Percentiles rank a stretch among this genome's conserved stretches.
Evolutionary conservation across 495 filamentous ascomycete genomes (phyloP).

Genomic region (Acidomyces sp.): DNA sequence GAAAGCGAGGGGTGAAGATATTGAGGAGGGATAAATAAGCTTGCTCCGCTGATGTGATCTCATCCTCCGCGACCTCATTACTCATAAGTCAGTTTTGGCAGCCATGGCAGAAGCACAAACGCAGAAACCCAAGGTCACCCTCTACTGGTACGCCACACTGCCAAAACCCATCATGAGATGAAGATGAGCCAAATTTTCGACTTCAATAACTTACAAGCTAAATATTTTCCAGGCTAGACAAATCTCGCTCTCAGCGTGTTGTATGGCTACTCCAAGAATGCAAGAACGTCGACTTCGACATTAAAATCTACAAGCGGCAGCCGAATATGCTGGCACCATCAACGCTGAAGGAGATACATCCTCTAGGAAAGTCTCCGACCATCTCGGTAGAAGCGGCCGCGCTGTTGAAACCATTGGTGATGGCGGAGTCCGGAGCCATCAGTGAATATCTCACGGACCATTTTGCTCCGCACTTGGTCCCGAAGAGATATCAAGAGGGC

Average conservation of each 20-base stretch:
- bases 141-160: constrained; percentile 72
- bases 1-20: constrained; percentile 2
- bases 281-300: constrained; percentile 47
- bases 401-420: constrained; percentile 38
- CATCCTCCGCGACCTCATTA: neutral
- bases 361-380: constrained; percentile 72
- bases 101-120: constrained; percentile 9
- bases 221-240: no score
- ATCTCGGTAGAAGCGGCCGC: constrained; percentile 43
- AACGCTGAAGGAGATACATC: constrained; percentile 64
- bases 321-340: constrained; percentile 50
- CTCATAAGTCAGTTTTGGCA: neutral
- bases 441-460: constrained; percentile 69
- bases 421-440: constrained; percentile 73
- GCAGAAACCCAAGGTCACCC: constrained; percentile 49
- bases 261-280: constrained; percentile 84
- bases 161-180: no score
- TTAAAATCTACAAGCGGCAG: constrained; percentile 59
- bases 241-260: constrained; percentile 72
- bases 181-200: no score
- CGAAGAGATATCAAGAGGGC: constrained; percentile 46
- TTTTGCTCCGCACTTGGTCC: constrained; percentile 50
- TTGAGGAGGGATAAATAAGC: neutral
- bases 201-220: no score
- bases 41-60: neutral